Conservation (phyloP, 768 basidiomycete species). For the Russula emetica region DNA sequence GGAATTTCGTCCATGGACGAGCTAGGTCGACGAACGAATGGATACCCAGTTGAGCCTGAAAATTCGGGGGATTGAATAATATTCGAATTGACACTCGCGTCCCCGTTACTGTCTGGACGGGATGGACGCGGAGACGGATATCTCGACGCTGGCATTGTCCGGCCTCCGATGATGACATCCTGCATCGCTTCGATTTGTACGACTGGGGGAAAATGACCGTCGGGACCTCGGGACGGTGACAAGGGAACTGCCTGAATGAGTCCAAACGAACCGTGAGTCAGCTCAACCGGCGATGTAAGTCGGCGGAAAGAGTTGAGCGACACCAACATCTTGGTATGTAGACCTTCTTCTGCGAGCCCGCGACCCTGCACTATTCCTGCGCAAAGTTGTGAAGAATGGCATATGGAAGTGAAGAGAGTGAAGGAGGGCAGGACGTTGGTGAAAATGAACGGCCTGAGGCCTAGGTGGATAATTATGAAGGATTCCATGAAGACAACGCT, state of each 20-base stretch:
- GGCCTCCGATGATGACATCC: constrained; percentile 58
- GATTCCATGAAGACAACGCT: no score
- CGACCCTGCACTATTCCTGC: constrained; percentile 79
- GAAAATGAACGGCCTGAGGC: background rate
- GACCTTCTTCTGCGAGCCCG: constrained; percentile 56
- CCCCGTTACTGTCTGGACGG: constrained; percentile 39
- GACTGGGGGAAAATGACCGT: constrained; percentile 51
- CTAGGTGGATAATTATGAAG: no score
- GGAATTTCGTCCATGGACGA: constrained; percentile 32
- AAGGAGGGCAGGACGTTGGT: background rate
- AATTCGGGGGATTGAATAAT: background rate
- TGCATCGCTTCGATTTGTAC: constrained; percentile 58
- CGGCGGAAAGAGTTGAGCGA: background rate
- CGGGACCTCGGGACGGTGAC: constrained; percentile 41
- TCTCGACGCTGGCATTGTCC: constrained; percentile 36
- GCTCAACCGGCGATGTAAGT: background rate
- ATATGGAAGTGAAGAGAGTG: no score
- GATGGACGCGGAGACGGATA: constrained; percentile 41
- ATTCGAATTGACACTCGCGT: background rate
- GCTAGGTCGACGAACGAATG: constrained; percentile 1
- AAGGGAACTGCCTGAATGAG: constrained; percentile 27
- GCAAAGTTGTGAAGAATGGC: background rate
- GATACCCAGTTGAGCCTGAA: constrained; percentile 14
- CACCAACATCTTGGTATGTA: constrained; percentile 41
- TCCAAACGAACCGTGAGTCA: constrained; percentile 35